phyloP scores from a whole-genome alignment of 192 early-diverging fungal genomes.

The Martensiomyces pterosporus region DNA sequence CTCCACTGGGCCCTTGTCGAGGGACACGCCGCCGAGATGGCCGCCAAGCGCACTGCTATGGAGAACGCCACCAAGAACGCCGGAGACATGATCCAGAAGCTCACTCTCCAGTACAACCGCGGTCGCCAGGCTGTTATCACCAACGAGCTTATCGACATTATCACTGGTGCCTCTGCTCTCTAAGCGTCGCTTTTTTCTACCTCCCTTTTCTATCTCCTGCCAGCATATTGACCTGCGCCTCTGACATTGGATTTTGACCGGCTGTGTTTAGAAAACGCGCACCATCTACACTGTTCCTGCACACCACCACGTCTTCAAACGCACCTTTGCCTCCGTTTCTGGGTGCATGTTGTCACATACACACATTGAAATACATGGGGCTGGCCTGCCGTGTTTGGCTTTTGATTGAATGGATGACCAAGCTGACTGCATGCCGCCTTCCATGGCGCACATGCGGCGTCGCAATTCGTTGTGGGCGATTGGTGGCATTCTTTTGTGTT shows the following conservation, averaged over 20 bases:
- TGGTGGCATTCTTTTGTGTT: no score
- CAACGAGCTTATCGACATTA: constrained; percentile 97
- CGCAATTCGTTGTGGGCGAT: no score
- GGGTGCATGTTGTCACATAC: no score
- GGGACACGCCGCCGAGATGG: constrained; percentile 94
- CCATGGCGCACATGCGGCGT: no score
- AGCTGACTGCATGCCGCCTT: no score
- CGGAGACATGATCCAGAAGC: constrained; percentile 93
- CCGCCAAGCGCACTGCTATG: constrained; percentile 96
- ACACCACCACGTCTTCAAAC: no score
- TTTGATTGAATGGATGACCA: no score
- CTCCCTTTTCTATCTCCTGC: neutral
- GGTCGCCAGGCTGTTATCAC: constrained; percentile 97
- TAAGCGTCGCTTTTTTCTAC: constrained; percentile 39
- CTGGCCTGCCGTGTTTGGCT: no score
- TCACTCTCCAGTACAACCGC: constrained; percentile 96
- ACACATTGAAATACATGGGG: no score
- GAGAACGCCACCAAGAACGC: constrained; percentile 99
- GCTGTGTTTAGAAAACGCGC: neutral
- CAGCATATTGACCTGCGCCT: constrained; percentile 1
- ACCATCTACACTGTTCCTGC: no score
- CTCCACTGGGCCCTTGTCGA: constrained; percentile 95
- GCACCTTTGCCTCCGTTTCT: no score
- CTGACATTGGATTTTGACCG: no score
- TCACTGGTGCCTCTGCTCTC: constrained; percentile 92